Evolutionary conservation across 2,329 filamentous ascomycete genomes (phyloP), one percentile per base, ranked within the genome.

Genomic region (Xylariaceae sp.): DNA sequence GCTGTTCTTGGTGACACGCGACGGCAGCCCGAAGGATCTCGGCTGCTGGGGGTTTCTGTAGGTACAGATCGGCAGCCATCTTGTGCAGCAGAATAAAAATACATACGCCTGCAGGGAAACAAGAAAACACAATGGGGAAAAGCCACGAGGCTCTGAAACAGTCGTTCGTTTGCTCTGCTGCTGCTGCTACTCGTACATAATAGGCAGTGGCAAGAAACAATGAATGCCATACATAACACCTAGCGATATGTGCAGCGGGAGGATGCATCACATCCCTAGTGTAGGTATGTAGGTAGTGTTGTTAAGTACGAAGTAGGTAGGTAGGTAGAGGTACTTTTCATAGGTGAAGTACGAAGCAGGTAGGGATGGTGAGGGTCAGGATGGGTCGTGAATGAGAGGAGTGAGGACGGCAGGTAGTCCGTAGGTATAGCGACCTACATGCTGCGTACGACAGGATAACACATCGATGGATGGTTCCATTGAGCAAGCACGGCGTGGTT

Each of bases 21-120:
- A 61, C 62, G 64, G 65, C 35, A 56, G 58, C 55, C 59, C 53
- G 63, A 63, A 58, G 56, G 58, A 64, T 64, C 62, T 64, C 53
- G 61, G 58, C 61, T 61, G 45, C 53, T 55, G 55, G 55, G 51
- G 54, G 49, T 48, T 42, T 61, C 53, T 59, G 53, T 61, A 62
- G 42, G 54, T 57, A 53, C 61, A 54, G 60, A 63, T 63, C 62
- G 58, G 61, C 58, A 61, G 60, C 56, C 53, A 60, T 59, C 54
- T 52, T 55, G 53, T 63, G 59, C 59, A 64, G 54, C 44, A 42
- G 11, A 59, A 17, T 18, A 58, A 45, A 60, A 51, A 56, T 45
- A 62, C 17, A 56, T 45, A 62, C 17, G 34, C 50, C 49, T 59
- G 56, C 56, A 57, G n/a, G 51, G 11, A 39, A 47, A 42, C 9